phyloP scores from a whole-genome alignment of 2,329 filamentous ascomycete species.

The Eutypa lata region DNA sequence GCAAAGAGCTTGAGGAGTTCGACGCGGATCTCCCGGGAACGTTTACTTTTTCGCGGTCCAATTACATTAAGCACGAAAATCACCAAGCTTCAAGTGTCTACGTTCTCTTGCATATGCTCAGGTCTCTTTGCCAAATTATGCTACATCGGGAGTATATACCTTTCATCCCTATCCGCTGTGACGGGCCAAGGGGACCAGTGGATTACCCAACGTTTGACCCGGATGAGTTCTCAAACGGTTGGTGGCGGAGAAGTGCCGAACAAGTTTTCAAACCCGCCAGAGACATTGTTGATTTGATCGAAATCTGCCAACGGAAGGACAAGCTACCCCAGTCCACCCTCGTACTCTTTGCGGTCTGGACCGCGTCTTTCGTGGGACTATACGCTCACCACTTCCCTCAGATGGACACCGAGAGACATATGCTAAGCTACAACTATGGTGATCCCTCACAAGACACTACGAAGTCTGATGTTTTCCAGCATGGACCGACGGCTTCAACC shows the following conservation, averaged over 20 bases:
- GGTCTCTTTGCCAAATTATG: slow-evolving; percentile 64
- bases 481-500: slow-evolving; percentile 44
- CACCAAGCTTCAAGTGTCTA: slow-evolving; percentile 62
- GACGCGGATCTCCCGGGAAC: slow-evolving; percentile 51
- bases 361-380: slow-evolving; percentile 61
- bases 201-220: slow-evolving; percentile 55
- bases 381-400: slow-evolving; percentile 66
- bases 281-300: slow-evolving; percentile 62
- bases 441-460: slow-evolving; percentile 16
- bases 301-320: slow-evolving; percentile 56
- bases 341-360: slow-evolving; percentile 65
- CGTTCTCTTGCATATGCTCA: slow-evolving; percentile 64
- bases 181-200: slow-evolving; percentile 50
- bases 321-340: slow-evolving; percentile 66
- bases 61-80: slow-evolving; percentile 64
- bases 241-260: slow-evolving; percentile 62
- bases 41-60: slow-evolving; percentile 56
- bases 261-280: slow-evolving; percentile 61
- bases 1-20: slow-evolving; percentile 49
- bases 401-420: slow-evolving; percentile 60
- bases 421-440: slow-evolving; percentile 40
- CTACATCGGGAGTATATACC: slow-evolving; percentile 67
- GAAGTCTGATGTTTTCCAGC: slow-evolving; percentile 27
- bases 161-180: slow-evolving; percentile 57
- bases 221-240: slow-evolving; percentile 47